Evolutionary conservation across 805 yeast species (phyloP).

Genomic region (Scheffersomyces ergatensis): DNA sequence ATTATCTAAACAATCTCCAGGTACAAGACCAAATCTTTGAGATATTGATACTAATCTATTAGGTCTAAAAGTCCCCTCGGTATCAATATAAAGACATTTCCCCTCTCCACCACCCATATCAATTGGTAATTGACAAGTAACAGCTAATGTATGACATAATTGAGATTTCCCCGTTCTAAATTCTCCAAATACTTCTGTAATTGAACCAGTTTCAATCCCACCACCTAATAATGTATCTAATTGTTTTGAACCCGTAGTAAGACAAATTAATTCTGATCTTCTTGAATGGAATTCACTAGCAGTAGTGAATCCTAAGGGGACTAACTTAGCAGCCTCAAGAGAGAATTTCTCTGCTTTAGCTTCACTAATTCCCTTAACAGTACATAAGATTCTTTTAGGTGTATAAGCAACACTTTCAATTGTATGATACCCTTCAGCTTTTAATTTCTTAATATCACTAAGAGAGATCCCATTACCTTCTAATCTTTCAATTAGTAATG

Average conservation of each 20-base stretch:
- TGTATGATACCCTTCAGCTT: constrained; percentile 82
- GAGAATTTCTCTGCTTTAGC: constrained; percentile 88
- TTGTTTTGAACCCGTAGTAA: constrained; percentile 94
- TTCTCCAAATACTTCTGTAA: constrained; percentile 96
- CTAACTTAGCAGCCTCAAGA: constrained; percentile 78
- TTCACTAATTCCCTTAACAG: constrained; percentile 90
- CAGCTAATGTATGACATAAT: constrained; percentile 93
- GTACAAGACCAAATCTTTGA: constrained; percentile 84
- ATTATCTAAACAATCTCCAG: constrained; percentile 91
- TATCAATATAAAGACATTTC: constrained; percentile 90
- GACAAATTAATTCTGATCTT: constrained; percentile 84
- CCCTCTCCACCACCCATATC: constrained; percentile 99
- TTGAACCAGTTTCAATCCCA: constrained; percentile 95
- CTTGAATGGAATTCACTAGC: constrained; percentile 92
- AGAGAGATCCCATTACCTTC: constrained; percentile 85
- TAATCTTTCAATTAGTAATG: constrained; percentile 41
- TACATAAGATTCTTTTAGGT: constrained; percentile 73
- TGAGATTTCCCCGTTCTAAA: constrained; percentile 98
- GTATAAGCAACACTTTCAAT: constrained; percentile 93
- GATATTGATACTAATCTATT: constrained; percentile 87
- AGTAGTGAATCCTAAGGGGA: constrained; percentile 96
- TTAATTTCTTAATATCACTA: constrained; percentile 74
- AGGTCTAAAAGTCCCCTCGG: constrained; percentile 97
- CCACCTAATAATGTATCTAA: constrained; percentile 93
- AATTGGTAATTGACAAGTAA: constrained; percentile 92